phyloP scores from a whole-genome alignment of 805 yeast species.

The Candida silvatica region DNA sequence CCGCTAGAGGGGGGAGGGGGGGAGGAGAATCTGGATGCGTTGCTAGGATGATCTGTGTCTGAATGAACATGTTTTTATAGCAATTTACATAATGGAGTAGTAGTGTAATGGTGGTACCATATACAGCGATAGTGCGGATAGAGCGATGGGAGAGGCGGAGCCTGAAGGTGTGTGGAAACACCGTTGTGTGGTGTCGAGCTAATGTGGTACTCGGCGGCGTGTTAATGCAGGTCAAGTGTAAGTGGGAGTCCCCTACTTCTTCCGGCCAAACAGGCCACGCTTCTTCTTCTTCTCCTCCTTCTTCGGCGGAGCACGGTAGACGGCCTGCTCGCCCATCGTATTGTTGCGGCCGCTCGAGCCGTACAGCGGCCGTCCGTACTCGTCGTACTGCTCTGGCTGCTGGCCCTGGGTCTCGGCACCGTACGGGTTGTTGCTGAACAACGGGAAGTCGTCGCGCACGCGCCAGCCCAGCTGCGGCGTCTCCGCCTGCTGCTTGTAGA shows the following conservation, averaged over 20 bases:
- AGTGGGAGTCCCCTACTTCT: slow-evolving; percentile 24
- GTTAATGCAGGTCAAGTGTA: not conserved
- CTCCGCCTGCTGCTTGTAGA: slow-evolving; percentile 76
- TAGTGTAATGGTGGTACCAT: no score
- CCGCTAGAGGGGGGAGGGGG: no score
- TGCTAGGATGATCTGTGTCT: no score
- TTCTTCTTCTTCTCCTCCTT: slow-evolving; percentile 46
- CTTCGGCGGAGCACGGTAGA: slow-evolving; percentile 41
- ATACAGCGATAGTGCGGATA: no score
- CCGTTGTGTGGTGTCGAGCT: not conserved
- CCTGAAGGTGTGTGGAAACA: no score
- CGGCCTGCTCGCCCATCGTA: slow-evolving; percentile 21
- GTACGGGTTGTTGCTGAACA: slow-evolving; percentile 34
- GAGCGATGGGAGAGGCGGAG: no score
- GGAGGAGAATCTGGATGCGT: no score
- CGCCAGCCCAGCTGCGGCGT: slow-evolving; percentile 76
- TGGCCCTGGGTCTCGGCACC: slow-evolving; percentile 8
- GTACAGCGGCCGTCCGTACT: slow-evolving; percentile 30
- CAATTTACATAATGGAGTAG: no score
- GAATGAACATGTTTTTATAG: no score
- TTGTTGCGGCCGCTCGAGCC: slow-evolving; percentile 11
- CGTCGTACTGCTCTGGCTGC: slow-evolving; percentile 15
- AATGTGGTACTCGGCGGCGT: not conserved
- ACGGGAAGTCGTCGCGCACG: slow-evolving; percentile 71
- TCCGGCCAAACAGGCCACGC: slow-evolving; percentile 77